A percentile compares a stretch with the other conserved stretches of the same genome.
Evolutionary conservation across 2,329 filamentous ascomycete species (phyloP).

Genomic region (Botrytis hyacinthi): DNA sequence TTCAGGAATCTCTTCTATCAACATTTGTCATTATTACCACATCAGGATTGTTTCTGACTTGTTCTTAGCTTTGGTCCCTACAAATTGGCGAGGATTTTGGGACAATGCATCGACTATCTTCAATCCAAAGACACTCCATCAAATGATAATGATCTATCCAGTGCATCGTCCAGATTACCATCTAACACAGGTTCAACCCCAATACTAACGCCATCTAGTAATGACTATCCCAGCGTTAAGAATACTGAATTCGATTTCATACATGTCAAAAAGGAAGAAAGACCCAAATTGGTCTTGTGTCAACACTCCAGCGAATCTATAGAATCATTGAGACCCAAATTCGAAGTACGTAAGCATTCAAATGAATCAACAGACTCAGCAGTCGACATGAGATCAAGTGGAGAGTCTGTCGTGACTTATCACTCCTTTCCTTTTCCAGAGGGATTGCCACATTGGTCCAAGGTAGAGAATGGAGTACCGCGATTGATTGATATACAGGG

Average conservation of each 20-base stretch:
- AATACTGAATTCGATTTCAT: background rate
- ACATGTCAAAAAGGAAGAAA: background rate
- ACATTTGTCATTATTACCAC: background rate
- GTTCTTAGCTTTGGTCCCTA: slow-evolving; percentile 28
- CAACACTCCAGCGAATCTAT: background rate
- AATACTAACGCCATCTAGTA: background rate
- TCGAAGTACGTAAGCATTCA: background rate
- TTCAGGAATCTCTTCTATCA: background rate
- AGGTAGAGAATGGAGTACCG: background rate
- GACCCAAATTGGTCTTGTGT: too few relatives aligned
- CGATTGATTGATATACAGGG: background rate
- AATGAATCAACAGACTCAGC: background rate
- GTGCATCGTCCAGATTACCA: background rate
- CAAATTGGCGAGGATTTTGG: slow-evolving; percentile 27
- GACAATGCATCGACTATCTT: slow-evolving; percentile 25
- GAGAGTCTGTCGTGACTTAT: background rate
- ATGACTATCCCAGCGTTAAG: background rate
- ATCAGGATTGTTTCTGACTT: background rate
- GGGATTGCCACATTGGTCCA: background rate
- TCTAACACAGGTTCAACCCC: background rate
- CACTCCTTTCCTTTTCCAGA: background rate
- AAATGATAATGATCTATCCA: background rate
- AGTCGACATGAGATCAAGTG: background rate
- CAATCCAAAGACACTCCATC: background rate
- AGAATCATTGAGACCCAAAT: background rate